Base-by-base conservation (phyloP, 176 grass and related monocot genomes). In the Paspalum vaginatum region DNA sequence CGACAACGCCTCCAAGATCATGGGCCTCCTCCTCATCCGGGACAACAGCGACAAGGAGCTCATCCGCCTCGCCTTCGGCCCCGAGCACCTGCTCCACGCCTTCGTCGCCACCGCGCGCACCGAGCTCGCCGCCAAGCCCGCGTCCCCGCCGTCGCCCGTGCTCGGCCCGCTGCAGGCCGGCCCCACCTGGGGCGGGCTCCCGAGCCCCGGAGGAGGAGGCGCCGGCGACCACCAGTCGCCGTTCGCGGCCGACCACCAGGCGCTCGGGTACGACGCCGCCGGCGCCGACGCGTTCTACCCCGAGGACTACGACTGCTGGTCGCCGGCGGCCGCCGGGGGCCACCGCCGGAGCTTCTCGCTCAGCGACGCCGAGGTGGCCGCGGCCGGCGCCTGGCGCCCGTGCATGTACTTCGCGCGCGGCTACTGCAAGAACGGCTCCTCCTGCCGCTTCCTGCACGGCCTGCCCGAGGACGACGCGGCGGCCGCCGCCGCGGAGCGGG, bases 51-150 rank as follows among this genome's bases (percentile, higher is more conserved):
- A 88, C 65, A 87, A 89, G 87, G 94, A 97, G 40, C 82, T 97
- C 81, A 94, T 94, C 74, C 91, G 91, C 63, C 86, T 97, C 24
- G 94, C 94, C 45, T 89, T 89, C 57, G 91, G 87, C 53, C 94
- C 91, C 16, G 94, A 97, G 9, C 58, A 88, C 37, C 71, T 94
- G 1, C 84, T 97, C 75, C 91, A 88, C 26, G 78, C 91, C 46
- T 27, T 91, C 74, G 71, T 94, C 78, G 61, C 86, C 61, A 84
- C 76, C 52, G 78, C 87, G 3, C 80, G 86, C 15, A 86, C 90
- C 55, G 85, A 91, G 11, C 82, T 91, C 22, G 74, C 46, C 65
- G 61, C 73, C 63, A 80, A 56, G 16, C 65, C 79, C 2, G 44
- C 79, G 6, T 78, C 83, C 1, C 38, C 65, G 5, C 54, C 79